Conservation (phyloP, 768 basidiomycete species). For the Trametes cingulata region DNA sequence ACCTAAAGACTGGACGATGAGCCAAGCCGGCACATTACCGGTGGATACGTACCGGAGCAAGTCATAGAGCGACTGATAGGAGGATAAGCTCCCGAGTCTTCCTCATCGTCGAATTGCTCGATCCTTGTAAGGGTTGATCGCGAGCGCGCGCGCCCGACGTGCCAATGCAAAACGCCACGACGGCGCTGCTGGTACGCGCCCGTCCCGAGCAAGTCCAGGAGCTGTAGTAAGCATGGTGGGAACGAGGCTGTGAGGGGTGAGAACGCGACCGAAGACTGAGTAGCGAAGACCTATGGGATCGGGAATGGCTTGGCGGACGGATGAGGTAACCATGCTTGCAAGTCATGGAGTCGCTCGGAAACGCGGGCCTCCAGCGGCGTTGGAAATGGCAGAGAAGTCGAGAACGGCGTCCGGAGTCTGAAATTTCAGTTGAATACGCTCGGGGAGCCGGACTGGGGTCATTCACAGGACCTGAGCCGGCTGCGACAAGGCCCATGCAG, state of each 20-base stretch:
- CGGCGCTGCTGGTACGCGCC: background rate
- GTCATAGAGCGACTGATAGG: background rate
- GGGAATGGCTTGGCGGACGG: slow-evolving; percentile 12
- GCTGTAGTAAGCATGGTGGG: background rate
- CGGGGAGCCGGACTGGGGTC: background rate
- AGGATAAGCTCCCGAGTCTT: background rate
- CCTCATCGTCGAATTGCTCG: background rate
- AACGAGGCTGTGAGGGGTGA: slow-evolving; percentile 19
- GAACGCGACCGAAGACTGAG: background rate
- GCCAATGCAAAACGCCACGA: background rate
- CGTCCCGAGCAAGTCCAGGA: background rate
- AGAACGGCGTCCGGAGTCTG: slow-evolving; percentile 11
- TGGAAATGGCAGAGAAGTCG: background rate
- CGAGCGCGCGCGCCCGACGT: background rate
- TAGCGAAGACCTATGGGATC: background rate
- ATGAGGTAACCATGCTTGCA: slow-evolving; percentile 1
- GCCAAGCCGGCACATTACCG: background rate
- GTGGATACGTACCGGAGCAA: background rate
- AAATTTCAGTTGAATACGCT: background rate
- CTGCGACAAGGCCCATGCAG: background rate
- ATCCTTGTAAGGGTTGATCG: background rate
- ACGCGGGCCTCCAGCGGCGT: slow-evolving; percentile 14
- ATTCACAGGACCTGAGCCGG: background rate
- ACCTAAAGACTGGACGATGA: background rate
- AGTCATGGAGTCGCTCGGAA: slow-evolving; percentile 17